These are phyloP conservation scores for Debaryomycetaceae sp. DNA, from an alignment of 1,139 yeast genomes.

Conservation along the genomic window DNA sequence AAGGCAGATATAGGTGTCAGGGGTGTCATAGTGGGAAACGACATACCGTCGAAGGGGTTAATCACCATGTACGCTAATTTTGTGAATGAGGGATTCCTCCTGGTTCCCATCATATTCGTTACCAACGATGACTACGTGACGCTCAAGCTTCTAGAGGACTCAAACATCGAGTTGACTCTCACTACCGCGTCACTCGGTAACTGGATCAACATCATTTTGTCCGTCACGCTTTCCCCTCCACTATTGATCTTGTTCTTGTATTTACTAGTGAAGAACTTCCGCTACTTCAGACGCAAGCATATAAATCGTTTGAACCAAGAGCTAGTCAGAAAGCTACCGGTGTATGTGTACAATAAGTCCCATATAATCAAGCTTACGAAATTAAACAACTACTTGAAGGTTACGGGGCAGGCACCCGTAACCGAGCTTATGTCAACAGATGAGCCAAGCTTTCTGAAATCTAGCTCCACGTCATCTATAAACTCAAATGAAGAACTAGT, in stretches of 20 bases:
- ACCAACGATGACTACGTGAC: constrained; percentile 33
- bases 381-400: constrained; percentile 26
- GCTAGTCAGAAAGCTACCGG: constrained; percentile 35
- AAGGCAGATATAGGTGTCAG: constrained; percentile 27
- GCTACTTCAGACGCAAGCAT: constrained; percentile 25
- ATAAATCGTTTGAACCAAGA: constrained; percentile 28
- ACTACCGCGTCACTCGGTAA: constrained; percentile 37
- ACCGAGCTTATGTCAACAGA: constrained; percentile 9
- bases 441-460: constrained; percentile 9
- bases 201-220: constrained; percentile 37
- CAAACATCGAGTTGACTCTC: constrained; percentile 16
- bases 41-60: constrained; percentile 36
- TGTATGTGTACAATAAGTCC: constrained; percentile 35
- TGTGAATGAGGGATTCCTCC: constrained; percentile 36
- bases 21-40: constrained; percentile 39
- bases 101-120: constrained; percentile 39
- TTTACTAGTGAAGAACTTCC: constrained; percentile 29
- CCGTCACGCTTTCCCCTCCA: constrained; percentile 46
- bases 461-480: constrained; percentile 19
- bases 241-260: constrained; percentile 36
- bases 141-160: constrained; percentile 12
- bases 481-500: constrained; percentile 17
- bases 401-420: constrained; percentile 19
- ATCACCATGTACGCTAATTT: constrained; percentile 43
- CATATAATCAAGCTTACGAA: constrained; percentile 29